Evolutionary conservation across 139 green algal species (phyloP), one percentile per base, ranked within the genome.

Genomic region (Picochlorum costavermella): DNA sequence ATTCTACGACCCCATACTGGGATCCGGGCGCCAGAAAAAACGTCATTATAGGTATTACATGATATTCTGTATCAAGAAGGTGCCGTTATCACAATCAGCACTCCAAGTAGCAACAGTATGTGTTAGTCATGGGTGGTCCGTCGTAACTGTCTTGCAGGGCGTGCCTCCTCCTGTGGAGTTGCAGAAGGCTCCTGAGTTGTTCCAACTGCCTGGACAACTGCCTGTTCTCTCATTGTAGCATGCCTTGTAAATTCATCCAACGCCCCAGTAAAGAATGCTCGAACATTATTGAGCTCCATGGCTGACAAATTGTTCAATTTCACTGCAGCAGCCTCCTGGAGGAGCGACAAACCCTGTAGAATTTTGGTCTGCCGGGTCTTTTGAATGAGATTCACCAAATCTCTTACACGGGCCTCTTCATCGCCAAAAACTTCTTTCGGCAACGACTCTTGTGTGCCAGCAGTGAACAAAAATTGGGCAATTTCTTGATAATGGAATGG

Each of bases 291-390:
- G 75, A 79, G 76, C 71, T 96, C 89, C 61, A 87, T 84, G 5
- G 80, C 82, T 1, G 76, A 74, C 51, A 96, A 69, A 67, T 94
- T 88, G 72, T 92, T 92, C 9, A 96, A 78, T 72, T 89, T 91
- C 33, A 95, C 83, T 2, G 84, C 89, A 28, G 86, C 80, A n/a
- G 86, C 73, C 2, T 70, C 72, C 5, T 70, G 56, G 55, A 95
- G 75, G 37, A 83, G 76, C 3, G 67, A 51, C 44, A 96, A 76
- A 25, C 88, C 88, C 37, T 71, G 63, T 61, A 89, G 60, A 45
- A 96, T 91, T 72, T 96, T 96, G 69, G 77, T 67, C 55, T 82
- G 72, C 1, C 88, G 74, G 33, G 90, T 75, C 36, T 90, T 85
- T 16, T 84, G 73, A 16, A 96, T 74, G 43, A 77, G 58, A 64